Evolutionary conservation across 2,329 filamentous ascomycete genomes (phyloP), one percentile per base, ranked within the genome.

Genomic region (Trichophyton rubrum): DNA sequence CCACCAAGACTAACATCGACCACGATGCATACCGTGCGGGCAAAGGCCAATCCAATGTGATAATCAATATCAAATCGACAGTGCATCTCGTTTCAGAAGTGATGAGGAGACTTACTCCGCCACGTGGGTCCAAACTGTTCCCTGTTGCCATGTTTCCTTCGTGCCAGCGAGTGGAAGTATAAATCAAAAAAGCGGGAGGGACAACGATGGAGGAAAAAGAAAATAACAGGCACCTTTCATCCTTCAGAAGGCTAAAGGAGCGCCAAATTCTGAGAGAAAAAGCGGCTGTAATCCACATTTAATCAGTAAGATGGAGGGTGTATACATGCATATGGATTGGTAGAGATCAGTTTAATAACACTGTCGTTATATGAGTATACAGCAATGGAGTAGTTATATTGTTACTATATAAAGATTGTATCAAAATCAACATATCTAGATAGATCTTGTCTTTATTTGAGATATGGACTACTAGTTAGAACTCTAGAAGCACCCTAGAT

Each of bases 51-150:
- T 38, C 22, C 40, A 15, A 30, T 30, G 22, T 13, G 20, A 24
- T 53, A 53, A 53, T 53, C 43, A 47, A 47, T 17, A 27, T 51
- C 20, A 27, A 27, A 15, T 51, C 20, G 20, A 51, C 33, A 27
- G 20, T 24, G 13, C 11, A 15, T 51, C 45, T 51, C 6, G 45
- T 51, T 51, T 51, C 45, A 35, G 27, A n/a, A 20, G 30, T 35
- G 15, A 20, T 17, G 30, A 20, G 3, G 30, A 35, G 11, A 17
- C 27, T 55, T 13, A 38, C 51, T 35, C 27, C 51, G 27, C 51
- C 51, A 55, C 51, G 51, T 55, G 51, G 51, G 51, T 55, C 27
- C 27, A 55, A 33, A 35, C 15, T n/a, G 6, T 55, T 55, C 51
- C 51, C 51, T 55, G 51, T 35, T 17, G 51, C 51, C 51, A 55